Conservation (phyloP, 2,329 filamentous ascomycete genomes). For the Coniochaeta ligniaria region DNA sequence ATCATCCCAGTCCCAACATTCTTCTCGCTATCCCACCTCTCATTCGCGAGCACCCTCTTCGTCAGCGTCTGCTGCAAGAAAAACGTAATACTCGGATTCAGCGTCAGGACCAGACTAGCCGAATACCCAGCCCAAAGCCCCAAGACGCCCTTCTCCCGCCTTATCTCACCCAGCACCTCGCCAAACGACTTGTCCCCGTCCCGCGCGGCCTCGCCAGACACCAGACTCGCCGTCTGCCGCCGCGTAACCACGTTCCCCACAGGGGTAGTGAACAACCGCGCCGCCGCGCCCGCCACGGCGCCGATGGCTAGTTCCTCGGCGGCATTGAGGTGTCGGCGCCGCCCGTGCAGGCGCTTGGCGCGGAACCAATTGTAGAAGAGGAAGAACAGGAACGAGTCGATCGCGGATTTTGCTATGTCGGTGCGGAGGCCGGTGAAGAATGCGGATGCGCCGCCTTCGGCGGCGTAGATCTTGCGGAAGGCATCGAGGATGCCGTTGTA, state of each 20-base stretch:
- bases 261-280: slow-evolving; percentile 71
- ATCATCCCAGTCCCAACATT: slow-evolving; percentile 18
- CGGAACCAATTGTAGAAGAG: slow-evolving; percentile 59
- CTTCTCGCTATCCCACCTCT: slow-evolving; percentile 21
- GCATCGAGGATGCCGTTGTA: slow-evolving; percentile 65
- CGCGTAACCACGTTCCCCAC: slow-evolving; percentile 75
- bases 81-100: slow-evolving; percentile 84
- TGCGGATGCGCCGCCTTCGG: slow-evolving; percentile 62
- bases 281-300: slow-evolving; percentile 64
- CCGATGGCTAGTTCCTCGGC: slow-evolving; percentile 70
- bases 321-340: slow-evolving; percentile 44
- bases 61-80: slow-evolving; percentile 70
- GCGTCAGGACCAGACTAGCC: slow-evolving; percentile 68
- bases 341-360: slow-evolving; percentile 19
- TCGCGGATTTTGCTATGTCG: slow-evolving; percentile 59
- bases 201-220: slow-evolving; percentile 9
- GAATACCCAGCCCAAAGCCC: slow-evolving; percentile 83
- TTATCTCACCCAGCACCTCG: slow-evolving; percentile 58
- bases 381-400: slow-evolving; percentile 82
- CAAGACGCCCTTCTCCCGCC: slow-evolving; percentile 57
- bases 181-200: slow-evolving; percentile 31
- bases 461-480: slow-evolving; percentile 59
- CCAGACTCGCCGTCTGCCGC: slow-evolving; percentile 60
- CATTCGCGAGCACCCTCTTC: slow-evolving; percentile 44
- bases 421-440: slow-evolving; percentile 62